Evolutionary conservation across 495 filamentous ascomycete genomes (phyloP), one percentile per base, ranked within the genome.

Genomic region (Xylaria nigripes): DNA sequence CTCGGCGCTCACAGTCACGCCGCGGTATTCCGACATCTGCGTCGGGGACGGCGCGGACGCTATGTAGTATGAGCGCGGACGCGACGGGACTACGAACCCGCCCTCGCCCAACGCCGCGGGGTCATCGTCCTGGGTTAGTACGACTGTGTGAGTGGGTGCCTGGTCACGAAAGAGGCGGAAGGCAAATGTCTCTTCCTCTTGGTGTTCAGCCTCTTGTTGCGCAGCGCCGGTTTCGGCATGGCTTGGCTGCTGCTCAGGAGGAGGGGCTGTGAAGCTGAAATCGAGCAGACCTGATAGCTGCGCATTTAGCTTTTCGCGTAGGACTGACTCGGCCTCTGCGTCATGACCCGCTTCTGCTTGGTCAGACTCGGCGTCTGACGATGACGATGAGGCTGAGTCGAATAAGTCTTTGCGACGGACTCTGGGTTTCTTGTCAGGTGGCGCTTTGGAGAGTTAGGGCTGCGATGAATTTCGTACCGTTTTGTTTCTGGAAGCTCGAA

Each of bases 141-240:
- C 58, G 9, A 75, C 65, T 25, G 68, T 71, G 18, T 61, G 65
- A 3, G 60, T 61, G 0, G 67, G 57, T 16, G 59, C 60, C 16
- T 69, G 63, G n/a, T 70, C 67, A 30, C 76, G 72, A 54, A 82
- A 82, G 45, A 81, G 70, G 2, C 73, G 69, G 62, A 83, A 81
- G 21, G 71, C 72, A 45, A 77, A 76, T 30, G 70, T 70, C n/a
- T 67, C 64, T 16, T 71, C 68, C 24, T 50, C 59, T 12, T 57
- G 61, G 16, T 57, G 51, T 18, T 43, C 30, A 22, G 40, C 55
- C 16, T 58, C 53, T 50, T 45, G 27, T 30, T 50, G 51, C 22
- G 32, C 45, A 30, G 45, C 36, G 23, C 6, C 44, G 38, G 6
- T 24, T 4, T 25, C 36, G 30, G 27, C 16, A 18, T 5, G 49